These are phyloP conservation scores for Cercophora samala DNA, from an alignment of 495 filamentous ascomycete genomes.

Conservation along the genomic window DNA sequence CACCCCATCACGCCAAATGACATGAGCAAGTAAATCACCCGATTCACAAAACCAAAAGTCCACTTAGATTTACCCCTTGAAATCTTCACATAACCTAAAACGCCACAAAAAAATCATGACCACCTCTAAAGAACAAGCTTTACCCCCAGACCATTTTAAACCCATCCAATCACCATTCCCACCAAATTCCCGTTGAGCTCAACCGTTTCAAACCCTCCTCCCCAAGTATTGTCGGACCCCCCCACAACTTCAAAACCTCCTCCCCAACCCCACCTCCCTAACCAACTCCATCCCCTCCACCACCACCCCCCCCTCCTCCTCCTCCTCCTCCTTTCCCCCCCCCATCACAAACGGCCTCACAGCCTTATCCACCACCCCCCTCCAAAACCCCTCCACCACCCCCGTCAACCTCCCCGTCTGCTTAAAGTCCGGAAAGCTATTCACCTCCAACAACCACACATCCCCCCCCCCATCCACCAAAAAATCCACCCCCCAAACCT, in stretches of 20 bases:
- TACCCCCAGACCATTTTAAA: too few species aligned
- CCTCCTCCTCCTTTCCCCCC: slow-evolving; percentile 23
- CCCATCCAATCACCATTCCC: too few species aligned
- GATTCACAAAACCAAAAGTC: too few species aligned
- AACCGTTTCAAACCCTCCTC: neutral
- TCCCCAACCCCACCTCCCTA: slow-evolving; percentile 35
- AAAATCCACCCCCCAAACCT: slow-evolving; percentile 90
- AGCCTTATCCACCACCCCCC: slow-evolving; percentile 63
- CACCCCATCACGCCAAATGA: too few species aligned
- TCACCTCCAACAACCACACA: slow-evolving; percentile 84
- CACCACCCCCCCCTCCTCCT: slow-evolving; percentile 25
- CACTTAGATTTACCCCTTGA: too few species aligned
- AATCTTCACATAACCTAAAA: too few species aligned
- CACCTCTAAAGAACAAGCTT: too few species aligned
- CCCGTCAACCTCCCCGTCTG: slow-evolving; percentile 76
- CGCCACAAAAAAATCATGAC: too few species aligned
- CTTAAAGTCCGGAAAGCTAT: slow-evolving; percentile 91
- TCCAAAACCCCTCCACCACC: slow-evolving; percentile 72
- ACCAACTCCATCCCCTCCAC: slow-evolving; percentile 34
- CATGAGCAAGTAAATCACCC: too few species aligned
- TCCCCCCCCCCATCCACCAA: slow-evolving; percentile 58
- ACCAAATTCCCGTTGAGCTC: too few species aligned
- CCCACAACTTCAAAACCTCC: slow-evolving; percentile 21
- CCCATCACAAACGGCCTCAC: slow-evolving; percentile 44
- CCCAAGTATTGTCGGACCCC: too few species aligned